These are phyloP conservation scores for Elsinoe ampelina DNA, from an alignment of 2,329 filamentous ascomycete genomes.

Conservation along the genomic window DNA sequence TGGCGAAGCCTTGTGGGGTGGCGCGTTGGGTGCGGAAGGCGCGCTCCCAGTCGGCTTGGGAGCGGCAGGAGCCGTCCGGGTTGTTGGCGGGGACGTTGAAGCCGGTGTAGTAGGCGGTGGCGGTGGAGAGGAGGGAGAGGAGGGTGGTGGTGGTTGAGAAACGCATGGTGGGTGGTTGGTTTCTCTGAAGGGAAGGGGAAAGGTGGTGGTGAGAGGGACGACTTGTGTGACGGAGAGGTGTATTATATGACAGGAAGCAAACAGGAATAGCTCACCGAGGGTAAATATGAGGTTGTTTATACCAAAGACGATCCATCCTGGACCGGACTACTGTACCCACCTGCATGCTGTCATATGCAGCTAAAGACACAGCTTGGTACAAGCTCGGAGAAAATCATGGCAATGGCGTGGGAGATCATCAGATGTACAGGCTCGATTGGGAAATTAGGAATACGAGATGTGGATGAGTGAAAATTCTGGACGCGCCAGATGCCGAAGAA, in stretches of 20 bases:
- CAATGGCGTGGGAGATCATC: constrained; percentile 8
- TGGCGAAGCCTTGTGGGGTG: constrained; percentile 56
- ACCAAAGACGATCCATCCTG: not conserved
- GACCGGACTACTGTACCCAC: not conserved
- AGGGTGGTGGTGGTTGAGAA: constrained; percentile 12
- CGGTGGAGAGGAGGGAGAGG: constrained; percentile 28
- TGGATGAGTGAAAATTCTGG: constrained; percentile 8
- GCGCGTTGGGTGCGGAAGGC: constrained; percentile 57
- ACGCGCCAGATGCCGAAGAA: not conserved
- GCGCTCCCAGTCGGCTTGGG: constrained; percentile 53
- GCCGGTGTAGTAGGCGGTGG: constrained; percentile 41
- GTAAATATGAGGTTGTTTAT: constrained; percentile 13
- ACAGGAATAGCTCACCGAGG: not conserved
- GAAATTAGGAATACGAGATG: constrained; percentile 8
- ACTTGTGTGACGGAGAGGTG: not conserved
- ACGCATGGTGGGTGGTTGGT: not conserved
- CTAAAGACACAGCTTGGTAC: not conserved
- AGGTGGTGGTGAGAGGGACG: not conserved
- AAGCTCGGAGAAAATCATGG: not conserved
- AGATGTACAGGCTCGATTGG: not conserved
- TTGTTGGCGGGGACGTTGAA: constrained; percentile 66
- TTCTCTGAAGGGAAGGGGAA: not conserved
- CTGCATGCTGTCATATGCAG: constrained; percentile 9
- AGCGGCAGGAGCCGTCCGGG: constrained; percentile 51
- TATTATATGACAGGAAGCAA: not conserved